Evolutionary conservation across 2,329 filamentous ascomycete genomes (phyloP), one percentile per base, ranked within the genome.

Genomic region (Aspergillus novoparasiticus): DNA sequence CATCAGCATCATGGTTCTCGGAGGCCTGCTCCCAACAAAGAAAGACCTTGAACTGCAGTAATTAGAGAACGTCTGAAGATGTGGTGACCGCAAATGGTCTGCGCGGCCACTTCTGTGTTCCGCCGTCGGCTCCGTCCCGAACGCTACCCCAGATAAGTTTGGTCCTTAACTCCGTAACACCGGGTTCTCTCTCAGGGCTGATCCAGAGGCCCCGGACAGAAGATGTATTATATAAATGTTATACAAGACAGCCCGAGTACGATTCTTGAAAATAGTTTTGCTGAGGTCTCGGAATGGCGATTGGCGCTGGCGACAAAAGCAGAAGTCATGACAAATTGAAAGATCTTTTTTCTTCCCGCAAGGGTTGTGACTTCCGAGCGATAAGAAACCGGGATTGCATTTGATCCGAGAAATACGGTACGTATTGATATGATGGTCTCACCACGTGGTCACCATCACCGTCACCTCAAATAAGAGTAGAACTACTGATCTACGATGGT

Each of bases 311-410:
- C 19, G 23, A 43, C n/a, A 30, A 48, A 55, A 39, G 46, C 32
- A 28, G 34, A 41, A 34, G 43, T 23, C 26, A 32, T 48, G 45
- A 8, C 21, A 48, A 23, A 55, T 32, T 26, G 51, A 63, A 57
- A 65, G 61, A 66, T 64, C 60, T 66, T 66, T 62, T 57, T 66
- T 66, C 5, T 61, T 45, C 63, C 45, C 53, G 61, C 63, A 61
- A 64, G 60, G 63, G 62, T 65, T 61, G 53, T 63, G 9, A 26
- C 21, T 55, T 16, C 65, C 58, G 54, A 57, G 66, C 64, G 69
- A 70, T 67, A 70, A 71, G 68, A 63, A 63, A 39, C 64, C 69
- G 69, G 68, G 64, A 65, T 58, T 65, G 63, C 61, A 66, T 66
- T 70, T 70, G 68, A 70, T 70, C 66, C 68, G 64, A 62, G 54